phyloP scores from a whole-genome alignment of 176 grass and related monocot species.

The Secale cereale region DNA sequence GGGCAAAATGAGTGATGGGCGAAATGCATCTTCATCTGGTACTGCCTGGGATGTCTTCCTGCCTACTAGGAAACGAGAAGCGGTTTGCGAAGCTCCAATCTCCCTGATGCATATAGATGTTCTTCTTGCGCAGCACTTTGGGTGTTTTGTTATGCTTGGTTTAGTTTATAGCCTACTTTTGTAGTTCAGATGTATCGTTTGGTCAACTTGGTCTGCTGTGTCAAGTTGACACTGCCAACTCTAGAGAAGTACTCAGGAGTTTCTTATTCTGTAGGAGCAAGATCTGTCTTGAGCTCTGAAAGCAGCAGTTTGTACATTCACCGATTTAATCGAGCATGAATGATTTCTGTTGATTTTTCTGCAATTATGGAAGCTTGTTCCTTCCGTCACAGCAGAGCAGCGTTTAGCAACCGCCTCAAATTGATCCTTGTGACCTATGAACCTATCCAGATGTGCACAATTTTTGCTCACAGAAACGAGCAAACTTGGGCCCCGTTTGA shows the following conservation, averaged over 20 bases:
- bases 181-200: slow-evolving; percentile 19
- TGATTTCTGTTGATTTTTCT: background rate
- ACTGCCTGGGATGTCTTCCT: background rate
- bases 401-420: background rate
- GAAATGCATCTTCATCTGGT: background rate
- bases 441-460: background rate
- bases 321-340: background rate
- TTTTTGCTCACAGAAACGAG: too few relatives aligned
- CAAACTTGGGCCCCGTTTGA: too few relatives aligned
- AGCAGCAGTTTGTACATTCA: background rate
- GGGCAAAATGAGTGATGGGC: slow-evolving; percentile 36
- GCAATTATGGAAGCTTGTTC: background rate
- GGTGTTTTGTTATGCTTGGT: background rate
- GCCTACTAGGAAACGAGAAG: background rate
- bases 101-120: background rate
- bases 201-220: background rate
- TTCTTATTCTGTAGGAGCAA: background rate
- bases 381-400: background rate
- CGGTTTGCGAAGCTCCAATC: slow-evolving; percentile 13
- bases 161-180: background rate
- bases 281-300: background rate
- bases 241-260: background rate
- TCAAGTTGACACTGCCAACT: slow-evolving; percentile 7
- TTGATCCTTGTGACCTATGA: background rate
- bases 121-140: background rate